A percentile compares a stretch with the other conserved stretches of the same genome.
Conservation (phyloP, 495 filamentous ascomycete genomes). For the Neurospora africana region DNA sequence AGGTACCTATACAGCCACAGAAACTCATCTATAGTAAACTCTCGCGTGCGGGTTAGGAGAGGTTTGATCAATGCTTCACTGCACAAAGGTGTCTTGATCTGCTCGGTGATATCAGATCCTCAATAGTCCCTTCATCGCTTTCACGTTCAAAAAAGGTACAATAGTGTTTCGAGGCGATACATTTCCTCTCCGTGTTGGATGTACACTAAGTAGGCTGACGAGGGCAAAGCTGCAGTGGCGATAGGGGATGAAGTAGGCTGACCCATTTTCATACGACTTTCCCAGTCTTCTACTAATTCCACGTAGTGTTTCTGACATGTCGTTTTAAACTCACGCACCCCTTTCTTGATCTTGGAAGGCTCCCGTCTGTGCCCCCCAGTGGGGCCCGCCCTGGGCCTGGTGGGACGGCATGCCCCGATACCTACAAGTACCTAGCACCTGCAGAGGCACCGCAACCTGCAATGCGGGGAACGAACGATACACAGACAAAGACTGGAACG, state of each 20-base stretch:
- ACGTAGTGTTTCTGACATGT: background rate
- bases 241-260: background rate
- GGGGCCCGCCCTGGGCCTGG: background rate
- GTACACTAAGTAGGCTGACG: background rate
- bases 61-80: background rate
- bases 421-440: background rate
- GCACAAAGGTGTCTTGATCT: background rate
- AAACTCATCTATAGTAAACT: background rate
- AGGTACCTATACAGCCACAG: background rate
- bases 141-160: background rate
- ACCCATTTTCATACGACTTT: background rate
- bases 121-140: background rate
- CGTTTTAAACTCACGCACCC: background rate
- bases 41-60: background rate
- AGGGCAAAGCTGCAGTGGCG: background rate
- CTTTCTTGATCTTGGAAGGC: background rate
- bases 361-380: background rate
- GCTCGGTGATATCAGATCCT: background rate
- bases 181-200: background rate
- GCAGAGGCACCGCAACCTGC: background rate
- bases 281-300: too few species aligned
- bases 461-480: background rate
- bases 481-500: background rate
- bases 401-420: background rate
- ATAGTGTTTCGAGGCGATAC: background rate